Evolutionary conservation across 805 yeast genomes (phyloP).

Genomic region (Candida suzukii): DNA sequence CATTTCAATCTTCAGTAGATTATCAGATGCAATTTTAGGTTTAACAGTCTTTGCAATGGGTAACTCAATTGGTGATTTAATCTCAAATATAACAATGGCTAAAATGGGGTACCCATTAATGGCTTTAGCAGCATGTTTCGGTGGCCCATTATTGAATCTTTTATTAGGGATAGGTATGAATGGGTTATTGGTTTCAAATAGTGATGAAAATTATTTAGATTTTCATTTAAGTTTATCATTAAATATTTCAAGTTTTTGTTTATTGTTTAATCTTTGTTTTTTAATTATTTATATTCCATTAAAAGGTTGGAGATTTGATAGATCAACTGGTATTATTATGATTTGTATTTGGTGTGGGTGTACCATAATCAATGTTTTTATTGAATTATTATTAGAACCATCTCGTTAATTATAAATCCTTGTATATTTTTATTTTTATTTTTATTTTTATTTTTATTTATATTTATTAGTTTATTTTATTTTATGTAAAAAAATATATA

Average conservation of each 20-base stretch:
- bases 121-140: constrained; percentile 95
- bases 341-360: constrained; percentile 35
- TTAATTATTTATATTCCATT: constrained; percentile 32
- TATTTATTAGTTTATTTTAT: no score
- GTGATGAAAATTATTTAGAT: constrained; percentile 14
- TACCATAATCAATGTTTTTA: constrained; percentile 24
- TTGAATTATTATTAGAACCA: constrained; percentile 15
- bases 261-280: constrained; percentile 31
- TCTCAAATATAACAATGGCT: constrained; percentile 77
- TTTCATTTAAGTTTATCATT: constrained; percentile 31
- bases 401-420: no score
- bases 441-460: no score
- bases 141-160: constrained; percentile 78
- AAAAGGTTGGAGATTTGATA: constrained; percentile 31
- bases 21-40: constrained; percentile 79
- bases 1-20: constrained; percentile 47
- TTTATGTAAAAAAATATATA: no score
- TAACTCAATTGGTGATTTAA: constrained; percentile 84
- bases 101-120: constrained; percentile 75
- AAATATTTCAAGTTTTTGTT: constrained; percentile 33
- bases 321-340: constrained; percentile 30
- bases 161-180: constrained; percentile 77
- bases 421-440: no score
- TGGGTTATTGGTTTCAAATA: constrained; percentile 41
- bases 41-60: constrained; percentile 88